These are phyloP conservation scores for Porcisia hertigi DNA, from an alignment of 208 protist species.

Conservation along the genomic window DNA sequence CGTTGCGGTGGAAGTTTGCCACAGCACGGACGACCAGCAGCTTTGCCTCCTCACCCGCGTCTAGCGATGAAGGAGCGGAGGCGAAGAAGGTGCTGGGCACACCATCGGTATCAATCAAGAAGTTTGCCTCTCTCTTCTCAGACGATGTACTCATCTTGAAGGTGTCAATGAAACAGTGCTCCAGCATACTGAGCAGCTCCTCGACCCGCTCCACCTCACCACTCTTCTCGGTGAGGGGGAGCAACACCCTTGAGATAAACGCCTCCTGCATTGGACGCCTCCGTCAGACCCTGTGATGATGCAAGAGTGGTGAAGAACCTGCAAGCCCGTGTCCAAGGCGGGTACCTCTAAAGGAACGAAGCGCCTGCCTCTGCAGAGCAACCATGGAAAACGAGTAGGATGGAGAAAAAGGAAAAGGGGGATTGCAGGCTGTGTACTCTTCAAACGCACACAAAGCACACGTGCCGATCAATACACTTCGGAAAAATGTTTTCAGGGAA, in stretches of 20 bases:
- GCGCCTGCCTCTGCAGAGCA: not conserved
- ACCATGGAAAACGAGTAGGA: not conserved
- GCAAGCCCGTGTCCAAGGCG: not conserved
- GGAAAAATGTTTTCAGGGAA: not conserved
- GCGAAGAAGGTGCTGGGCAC: not conserved
- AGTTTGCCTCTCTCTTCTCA: not conserved
- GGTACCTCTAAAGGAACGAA: not conserved
- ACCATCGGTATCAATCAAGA: too few species aligned
- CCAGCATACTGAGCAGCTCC: conserved; percentile 57
- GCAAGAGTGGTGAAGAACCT: not conserved
- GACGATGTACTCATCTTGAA: conserved; percentile 37
- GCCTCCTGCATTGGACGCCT: conserved; percentile 5
- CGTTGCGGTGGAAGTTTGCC: conserved; percentile 52
- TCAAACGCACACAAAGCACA: not conserved
- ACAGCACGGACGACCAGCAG: conserved; percentile 63
- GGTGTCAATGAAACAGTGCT: conserved; percentile 66
- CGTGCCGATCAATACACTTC: not conserved
- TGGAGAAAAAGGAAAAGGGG: not conserved
- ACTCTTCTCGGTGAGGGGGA: conserved; percentile 36
- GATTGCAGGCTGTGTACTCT: not conserved
- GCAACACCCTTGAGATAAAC: conserved; percentile 19
- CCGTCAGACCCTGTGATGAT: not conserved
- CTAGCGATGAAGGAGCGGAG: conserved; percentile 26
- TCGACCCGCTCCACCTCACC: conserved; percentile 44
- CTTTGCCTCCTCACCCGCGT: conserved; percentile 72